These are phyloP conservation scores for Tricholoma flavovirens DNA, from an alignment of 768 basidiomycete genomes.

Conservation along the genomic window DNA sequence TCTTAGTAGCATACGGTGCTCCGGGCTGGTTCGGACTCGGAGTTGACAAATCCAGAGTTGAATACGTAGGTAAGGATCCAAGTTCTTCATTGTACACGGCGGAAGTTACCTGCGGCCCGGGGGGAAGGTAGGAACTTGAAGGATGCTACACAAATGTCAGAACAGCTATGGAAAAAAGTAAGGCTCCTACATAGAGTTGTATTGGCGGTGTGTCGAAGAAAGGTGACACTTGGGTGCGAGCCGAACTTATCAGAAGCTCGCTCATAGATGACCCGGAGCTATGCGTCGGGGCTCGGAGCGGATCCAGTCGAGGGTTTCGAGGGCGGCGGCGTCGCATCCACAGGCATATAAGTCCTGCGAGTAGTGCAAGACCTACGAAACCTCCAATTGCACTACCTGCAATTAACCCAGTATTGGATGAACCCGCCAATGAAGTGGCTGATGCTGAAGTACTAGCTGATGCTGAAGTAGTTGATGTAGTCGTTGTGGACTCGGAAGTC, in stretches of 20 bases:
- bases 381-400: conserved; percentile 23
- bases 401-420: conserved; percentile 18
- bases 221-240: neutral
- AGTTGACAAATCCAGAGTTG: neutral
- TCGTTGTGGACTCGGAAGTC: neutral
- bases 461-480: neutral
- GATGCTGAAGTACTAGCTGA: neutral
- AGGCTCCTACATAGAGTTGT: neutral
- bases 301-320: neutral
- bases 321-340: conserved; percentile 12
- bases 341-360: conserved; percentile 12
- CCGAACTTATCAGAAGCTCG: neutral
- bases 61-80: neutral
- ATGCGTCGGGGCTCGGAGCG: too few relatives aligned
- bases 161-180: neutral
- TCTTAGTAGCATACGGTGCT: neutral
- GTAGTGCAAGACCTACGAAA: conserved; percentile 15
- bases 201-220: neutral
- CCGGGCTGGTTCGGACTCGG: neutral
- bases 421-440: neutral
- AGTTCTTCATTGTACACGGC: neutral
- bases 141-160: neutral
- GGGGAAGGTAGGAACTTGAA: neutral
- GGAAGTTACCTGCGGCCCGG: neutral
- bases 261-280: neutral